These are phyloP conservation scores for Clarireedia hainanense DNA, from an alignment of 2,329 filamentous ascomycete genomes.

Conservation along the genomic window DNA sequence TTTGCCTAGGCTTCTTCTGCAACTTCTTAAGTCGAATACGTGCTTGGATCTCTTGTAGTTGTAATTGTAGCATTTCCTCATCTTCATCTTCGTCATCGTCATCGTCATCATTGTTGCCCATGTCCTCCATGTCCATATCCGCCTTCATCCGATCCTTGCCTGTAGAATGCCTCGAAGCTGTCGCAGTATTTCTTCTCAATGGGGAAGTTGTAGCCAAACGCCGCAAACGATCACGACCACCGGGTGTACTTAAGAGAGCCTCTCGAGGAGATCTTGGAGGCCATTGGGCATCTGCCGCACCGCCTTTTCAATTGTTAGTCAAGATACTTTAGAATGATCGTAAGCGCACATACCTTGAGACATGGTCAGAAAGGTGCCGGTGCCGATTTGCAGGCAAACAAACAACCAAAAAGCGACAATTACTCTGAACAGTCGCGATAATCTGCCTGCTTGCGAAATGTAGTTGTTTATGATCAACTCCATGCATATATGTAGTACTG, in stretches of 20 bases:
- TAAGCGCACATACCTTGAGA: slow-evolving; percentile 8
- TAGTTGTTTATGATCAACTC: background rate
- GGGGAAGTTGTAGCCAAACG: slow-evolving; percentile 60
- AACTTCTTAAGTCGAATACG: slow-evolving; percentile 81
- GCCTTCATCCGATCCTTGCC: slow-evolving; percentile 17
- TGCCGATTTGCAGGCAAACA: background rate
- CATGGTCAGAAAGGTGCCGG: background rate
- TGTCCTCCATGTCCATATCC: slow-evolving; percentile 30
- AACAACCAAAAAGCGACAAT: background rate
- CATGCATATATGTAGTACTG: background rate
- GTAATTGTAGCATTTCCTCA: slow-evolving; percentile 80
- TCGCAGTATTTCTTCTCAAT: slow-evolving; percentile 35
- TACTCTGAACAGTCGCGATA: too few relatives aligned
- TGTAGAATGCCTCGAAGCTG: slow-evolving; percentile 15
- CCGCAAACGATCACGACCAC: slow-evolving; percentile 68
- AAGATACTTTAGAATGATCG: background rate
- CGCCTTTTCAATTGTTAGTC: slow-evolving; percentile 2
- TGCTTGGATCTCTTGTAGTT: slow-evolving; percentile 83
- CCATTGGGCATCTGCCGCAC: slow-evolving; percentile 38
- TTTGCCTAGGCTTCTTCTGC: slow-evolving; percentile 49
- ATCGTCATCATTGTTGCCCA: slow-evolving; percentile 53
- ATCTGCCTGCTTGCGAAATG: background rate
- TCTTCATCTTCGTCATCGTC: slow-evolving; percentile 44
- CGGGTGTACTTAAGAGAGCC: slow-evolving; percentile 60
- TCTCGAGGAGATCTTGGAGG: slow-evolving; percentile 60